Evolutionary conservation across 2,329 filamentous ascomycete genomes (phyloP), one percentile per base, ranked within the genome.

Genomic region (Atkinsonella hypoxylon): DNA sequence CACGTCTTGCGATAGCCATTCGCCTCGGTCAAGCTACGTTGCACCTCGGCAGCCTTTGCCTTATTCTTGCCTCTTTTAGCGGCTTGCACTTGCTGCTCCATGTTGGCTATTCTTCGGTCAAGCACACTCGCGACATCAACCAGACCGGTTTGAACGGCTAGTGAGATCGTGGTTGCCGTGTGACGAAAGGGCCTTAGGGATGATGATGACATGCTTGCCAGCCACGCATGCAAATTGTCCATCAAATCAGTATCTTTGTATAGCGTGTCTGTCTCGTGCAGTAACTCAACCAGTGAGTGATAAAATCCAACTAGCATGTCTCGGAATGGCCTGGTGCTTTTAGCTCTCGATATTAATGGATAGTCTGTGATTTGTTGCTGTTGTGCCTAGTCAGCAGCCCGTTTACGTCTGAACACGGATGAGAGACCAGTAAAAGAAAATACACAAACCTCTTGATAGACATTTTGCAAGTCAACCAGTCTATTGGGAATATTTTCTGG

Each of bases 181-280:
- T 98, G 93, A 56, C 93, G 81, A 68, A 98, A 96, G 1, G 93
- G 89, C 50, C 93, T 82, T 54, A 91, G 83, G 4, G 82, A 78
- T 0, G 89, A 90, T 4, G 89, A 93, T 2, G 91, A 93, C 85
- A 98, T 88, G 53, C 87, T 86, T 39, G 83, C 84, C 53, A 96
- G 76, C 93, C 93, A 98, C 52, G 87, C 77, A 58, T 89, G 82
- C 45, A 97, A 78, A 62, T 95, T 95, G 64, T 96, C 89, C 61
- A 95, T 81, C 47, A 98, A 73, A 31, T 83, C 78, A 36, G 74
- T 70, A 55, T 94, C 85, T 43, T 78, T 81, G 69, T 95, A 95
- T 47, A 98, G 71, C 18, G 87, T 70, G 22, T 86, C 85, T n/a
- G 86, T 86, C 58, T 89, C 82, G 61, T 94, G 88, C 47, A 95